phyloP scores from a whole-genome alignment of 2,329 filamentous ascomycete genomes.

The Chrysosporium queenslandicum region DNA sequence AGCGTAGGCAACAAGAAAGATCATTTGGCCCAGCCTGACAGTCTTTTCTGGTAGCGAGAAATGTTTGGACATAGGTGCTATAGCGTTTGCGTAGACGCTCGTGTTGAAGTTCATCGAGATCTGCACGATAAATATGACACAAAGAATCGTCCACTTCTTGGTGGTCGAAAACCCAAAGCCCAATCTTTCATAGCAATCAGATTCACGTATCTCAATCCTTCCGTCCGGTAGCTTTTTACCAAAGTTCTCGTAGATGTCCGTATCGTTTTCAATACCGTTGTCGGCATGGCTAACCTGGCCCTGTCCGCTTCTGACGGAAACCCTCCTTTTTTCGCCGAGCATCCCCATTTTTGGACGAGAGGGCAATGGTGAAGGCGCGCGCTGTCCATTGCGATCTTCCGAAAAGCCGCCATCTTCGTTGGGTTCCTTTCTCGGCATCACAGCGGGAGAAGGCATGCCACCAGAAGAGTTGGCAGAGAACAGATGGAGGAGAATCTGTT shows the following conservation, averaged over 20 bases:
- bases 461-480: background rate
- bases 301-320: background rate
- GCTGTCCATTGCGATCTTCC: background rate
- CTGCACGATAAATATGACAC: conserved; percentile 60
- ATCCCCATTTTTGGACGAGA: background rate
- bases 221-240: background rate
- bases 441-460: background rate
- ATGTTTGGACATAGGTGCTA: conserved; percentile 52
- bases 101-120: conserved; percentile 71
- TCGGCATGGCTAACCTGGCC: background rate
- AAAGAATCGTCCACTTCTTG: conserved; percentile 62
- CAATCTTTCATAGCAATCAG: conserved; percentile 55
- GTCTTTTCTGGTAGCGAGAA: conserved; percentile 58
- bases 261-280: background rate
- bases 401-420: background rate
- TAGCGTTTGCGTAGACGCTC: conserved; percentile 59
- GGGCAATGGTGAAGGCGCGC: no score
- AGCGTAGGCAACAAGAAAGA: conserved; percentile 67
- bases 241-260: background rate
- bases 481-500: background rate
- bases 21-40: conserved; percentile 60
- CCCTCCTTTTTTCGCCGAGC: no score
- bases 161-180: conserved; percentile 50
- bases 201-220: conserved; percentile 34
- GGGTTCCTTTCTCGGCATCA: no score